Evolutionary conservation across 805 yeast species (phyloP), one percentile per base, ranked within the genome.

Genomic region (Candida boidinii): DNA sequence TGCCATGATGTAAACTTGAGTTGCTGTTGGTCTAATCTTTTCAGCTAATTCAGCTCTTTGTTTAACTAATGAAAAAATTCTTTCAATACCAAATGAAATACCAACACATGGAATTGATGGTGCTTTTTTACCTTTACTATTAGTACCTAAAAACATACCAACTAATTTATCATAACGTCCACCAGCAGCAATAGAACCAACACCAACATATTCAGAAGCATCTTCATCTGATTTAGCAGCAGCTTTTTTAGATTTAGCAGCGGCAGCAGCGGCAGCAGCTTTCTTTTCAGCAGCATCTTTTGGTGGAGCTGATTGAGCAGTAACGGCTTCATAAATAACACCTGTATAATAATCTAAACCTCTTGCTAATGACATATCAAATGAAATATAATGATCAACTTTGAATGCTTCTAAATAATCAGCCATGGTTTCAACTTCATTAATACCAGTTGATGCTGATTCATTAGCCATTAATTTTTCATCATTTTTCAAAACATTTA

Each of bases 261-360:
- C 26, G n/a, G n/a, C n/a, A 16, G 30, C 23, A 34, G 42, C 51
- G 15, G 54, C 51, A 46, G 61, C 62, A 14, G 59, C 66, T 54
- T 75, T 79, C 56, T 77, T 64, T 56, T 74, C 87, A 23, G 65
- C 66, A 7, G 92, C 92, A 53, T 79, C 77, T 26, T 63, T 61
- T 35, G 97, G 97, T 16, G 98, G 95, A n/a, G 96, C 96, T 29
- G 95, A 84, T 29, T 87, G 95, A 13, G 79, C 69, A 12, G 97
- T 92, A 29, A 92, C 97, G 31, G 92, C 95, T 61, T 92, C 98
- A 60, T 87, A 92, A 44, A 92, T 92, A 43, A 92, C 70, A 24
- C 98, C 98, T 11, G 98, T 92, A 64, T 92, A 92, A 62, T 92
- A 92, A 61, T 92, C 98, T 49, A 92, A 73, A 31, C 98, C 98